These are phyloP conservation scores for Dictyostelium brefeldianum DNA, from an alignment of 78 protist species.

Conservation along the genomic window DNA sequence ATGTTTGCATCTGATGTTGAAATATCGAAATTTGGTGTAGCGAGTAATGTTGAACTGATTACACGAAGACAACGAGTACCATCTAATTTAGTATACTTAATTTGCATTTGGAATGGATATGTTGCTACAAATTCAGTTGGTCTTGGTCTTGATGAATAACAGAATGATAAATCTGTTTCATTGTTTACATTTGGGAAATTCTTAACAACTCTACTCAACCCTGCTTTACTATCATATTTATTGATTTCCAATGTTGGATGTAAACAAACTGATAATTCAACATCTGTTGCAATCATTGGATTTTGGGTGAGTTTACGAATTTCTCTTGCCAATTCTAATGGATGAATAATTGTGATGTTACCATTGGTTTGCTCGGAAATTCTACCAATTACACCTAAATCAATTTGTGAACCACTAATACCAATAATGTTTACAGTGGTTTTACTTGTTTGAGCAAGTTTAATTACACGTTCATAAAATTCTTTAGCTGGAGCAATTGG, in stretches of 20 bases:
- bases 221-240: slow-evolving; percentile 35
- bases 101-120: slow-evolving; percentile 79
- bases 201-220: slow-evolving; percentile 39
- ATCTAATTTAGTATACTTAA: slow-evolving; percentile 71
- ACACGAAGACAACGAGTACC: slow-evolving; percentile 80
- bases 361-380: slow-evolving; percentile 81
- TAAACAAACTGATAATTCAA: slow-evolving; percentile 20
- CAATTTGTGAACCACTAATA: slow-evolving; percentile 79
- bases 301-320: slow-evolving; percentile 75
- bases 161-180: slow-evolving; percentile 37
- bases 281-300: slow-evolving; percentile 77
- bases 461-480: slow-evolving; percentile 32
- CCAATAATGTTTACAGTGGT: slow-evolving; percentile 47
- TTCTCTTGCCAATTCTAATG: slow-evolving; percentile 75
- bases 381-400: slow-evolving; percentile 78
- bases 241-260: slow-evolving; percentile 62
- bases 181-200: slow-evolving; percentile 35
- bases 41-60: slow-evolving; percentile 8
- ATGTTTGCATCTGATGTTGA: slow-evolving; percentile 31
- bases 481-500: slow-evolving; percentile 55
- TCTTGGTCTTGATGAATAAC: neutral
- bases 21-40: neutral
- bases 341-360: slow-evolving; percentile 76
- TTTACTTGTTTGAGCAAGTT: slow-evolving; percentile 40
- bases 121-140: neutral